These are phyloP conservation scores for Sonneratia caseolaris DNA, from an alignment of 345 rosid genomes.

Conservation along the genomic window DNA sequence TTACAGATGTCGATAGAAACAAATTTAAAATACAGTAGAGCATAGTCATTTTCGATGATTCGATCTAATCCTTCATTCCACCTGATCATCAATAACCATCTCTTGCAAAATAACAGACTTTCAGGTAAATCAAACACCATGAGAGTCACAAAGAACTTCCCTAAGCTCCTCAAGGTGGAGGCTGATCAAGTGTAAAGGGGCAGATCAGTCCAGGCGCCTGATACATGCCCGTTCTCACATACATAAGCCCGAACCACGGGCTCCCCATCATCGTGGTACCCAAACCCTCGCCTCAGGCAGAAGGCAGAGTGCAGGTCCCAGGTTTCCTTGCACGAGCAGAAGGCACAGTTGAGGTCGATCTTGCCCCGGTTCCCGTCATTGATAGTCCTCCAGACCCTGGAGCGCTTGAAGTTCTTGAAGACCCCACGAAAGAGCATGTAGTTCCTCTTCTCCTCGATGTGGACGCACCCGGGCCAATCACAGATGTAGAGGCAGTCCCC, in stretches of 20 bases:
- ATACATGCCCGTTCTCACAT: conserved; percentile 93
- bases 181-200: conserved; percentile 51
- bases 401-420: conserved; percentile 75
- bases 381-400: conserved; percentile 83
- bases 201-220: conserved; percentile 86
- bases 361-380: conserved; percentile 58
- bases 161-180: background rate
- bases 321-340: conserved; percentile 58
- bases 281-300: conserved; percentile 67
- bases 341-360: conserved; percentile 64
- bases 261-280: conserved; percentile 89
- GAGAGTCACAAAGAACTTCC: background rate
- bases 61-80: background rate
- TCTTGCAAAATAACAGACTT: background rate
- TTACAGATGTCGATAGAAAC: background rate
- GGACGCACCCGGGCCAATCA: conserved; percentile 92
- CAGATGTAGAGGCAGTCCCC: conserved; percentile 76
- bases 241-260: conserved; percentile 94
- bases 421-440: conserved; percentile 90
- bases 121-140: background rate
- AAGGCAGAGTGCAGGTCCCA: conserved; percentile 92
- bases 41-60: background rate
- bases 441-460: conserved; percentile 66
- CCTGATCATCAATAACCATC: too few relatives aligned
- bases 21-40: background rate